Percentiles rank a stretch among this genome's conserved stretches.
Conservation (phyloP, 176 grass and related monocot genomes). For the Olyra latifolia region DNA sequence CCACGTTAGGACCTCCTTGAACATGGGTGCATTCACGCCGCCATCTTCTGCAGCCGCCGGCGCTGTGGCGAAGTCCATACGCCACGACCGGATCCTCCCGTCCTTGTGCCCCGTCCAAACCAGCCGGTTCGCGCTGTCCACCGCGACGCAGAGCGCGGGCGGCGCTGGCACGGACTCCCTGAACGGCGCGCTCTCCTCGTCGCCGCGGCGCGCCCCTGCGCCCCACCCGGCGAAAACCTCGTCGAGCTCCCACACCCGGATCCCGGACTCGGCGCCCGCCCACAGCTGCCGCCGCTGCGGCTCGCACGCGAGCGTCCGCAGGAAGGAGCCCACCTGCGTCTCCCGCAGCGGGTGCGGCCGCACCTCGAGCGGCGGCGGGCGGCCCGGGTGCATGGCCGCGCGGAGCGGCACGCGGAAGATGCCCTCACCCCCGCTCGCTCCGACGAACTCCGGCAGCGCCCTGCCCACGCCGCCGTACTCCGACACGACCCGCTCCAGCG, state of each 20-base stretch:
- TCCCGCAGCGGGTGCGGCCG: slow-evolving; percentile 79
- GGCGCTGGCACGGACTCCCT: slow-evolving; percentile 53
- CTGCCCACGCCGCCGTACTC: slow-evolving; percentile 32
- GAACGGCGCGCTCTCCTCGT: slow-evolving; percentile 80
- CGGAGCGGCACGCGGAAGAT: slow-evolving; percentile 73
- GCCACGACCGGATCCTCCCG: slow-evolving; percentile 79
- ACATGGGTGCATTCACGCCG: slow-evolving; percentile 27
- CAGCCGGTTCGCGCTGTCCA: slow-evolving; percentile 50
- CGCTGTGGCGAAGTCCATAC: slow-evolving; percentile 37
- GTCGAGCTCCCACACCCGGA: slow-evolving; percentile 60
- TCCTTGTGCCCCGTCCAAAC: slow-evolving; percentile 91
- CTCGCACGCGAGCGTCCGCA: slow-evolving; percentile 57
- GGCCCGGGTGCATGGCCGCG: slow-evolving; percentile 65
- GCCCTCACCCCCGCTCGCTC: slow-evolving; percentile 59
- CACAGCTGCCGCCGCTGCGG: slow-evolving; percentile 55
- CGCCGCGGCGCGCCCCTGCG: slow-evolving; percentile 48
- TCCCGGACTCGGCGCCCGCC: slow-evolving; percentile 75
- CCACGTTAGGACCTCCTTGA: slow-evolving; percentile 72
- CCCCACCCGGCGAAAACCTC: slow-evolving; percentile 43
- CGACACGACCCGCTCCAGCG: slow-evolving; percentile 46
- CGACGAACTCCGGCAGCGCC: slow-evolving; percentile 68
- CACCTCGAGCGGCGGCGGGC: slow-evolving; percentile 78
- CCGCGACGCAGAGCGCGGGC: slow-evolving; percentile 67
- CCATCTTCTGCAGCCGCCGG: not conserved
- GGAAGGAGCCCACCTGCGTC: slow-evolving; percentile 87